Base-by-base conservation (phyloP, 2,329 filamentous ascomycete species). In the Lecanosticta acicola region DNA sequence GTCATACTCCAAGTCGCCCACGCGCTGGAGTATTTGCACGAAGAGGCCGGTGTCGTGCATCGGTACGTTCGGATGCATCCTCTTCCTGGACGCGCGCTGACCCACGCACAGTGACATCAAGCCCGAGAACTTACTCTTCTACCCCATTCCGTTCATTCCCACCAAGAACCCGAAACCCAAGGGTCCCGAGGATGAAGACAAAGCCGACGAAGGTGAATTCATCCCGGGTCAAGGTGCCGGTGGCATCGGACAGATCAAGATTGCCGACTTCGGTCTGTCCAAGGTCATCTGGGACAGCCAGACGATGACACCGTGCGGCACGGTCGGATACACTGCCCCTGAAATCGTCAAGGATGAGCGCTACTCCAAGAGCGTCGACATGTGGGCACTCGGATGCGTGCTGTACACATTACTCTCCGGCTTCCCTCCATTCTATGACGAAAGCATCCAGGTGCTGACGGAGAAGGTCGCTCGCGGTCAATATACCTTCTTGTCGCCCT, bases 281-380 rank as follows among this genome's bases (percentile, higher is more conserved):
- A 98, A 98, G 71, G 86, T 98, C 56, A 88, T 98, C 13, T 98
- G 93, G 93, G 93, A 97, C 60, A 93, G 82, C 58, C 87, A 94
- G 64, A 98, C 93, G 8, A 97, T 96, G 87, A 98, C 93, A 2
- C 93, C 93, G n/a, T 98, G 93, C 66, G 93, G 93, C 47, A 98
- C 93, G 0, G 93, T 97, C 46, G 93, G 93, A 35, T 98, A 98
- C 70, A 97, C 93, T 3, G 93, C 93, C 3, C 93, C 93, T 5
- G 93, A 98, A 65, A 98, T 98, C 53, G 93, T 98, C 66, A 97
- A 97, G 71, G 93, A 98, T 68, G 93, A 98, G 70, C 82, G 90
- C 17, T 98, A 98, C 68, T 97, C 91, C 32, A 98, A 97, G 75
- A 94, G 88, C 41, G 93, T 98, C 37, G 93, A 98, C 63, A 98